These are phyloP conservation scores for Penicillium goetzii DNA, from an alignment of 495 filamentous ascomycete species.

Conservation along the genomic window DNA sequence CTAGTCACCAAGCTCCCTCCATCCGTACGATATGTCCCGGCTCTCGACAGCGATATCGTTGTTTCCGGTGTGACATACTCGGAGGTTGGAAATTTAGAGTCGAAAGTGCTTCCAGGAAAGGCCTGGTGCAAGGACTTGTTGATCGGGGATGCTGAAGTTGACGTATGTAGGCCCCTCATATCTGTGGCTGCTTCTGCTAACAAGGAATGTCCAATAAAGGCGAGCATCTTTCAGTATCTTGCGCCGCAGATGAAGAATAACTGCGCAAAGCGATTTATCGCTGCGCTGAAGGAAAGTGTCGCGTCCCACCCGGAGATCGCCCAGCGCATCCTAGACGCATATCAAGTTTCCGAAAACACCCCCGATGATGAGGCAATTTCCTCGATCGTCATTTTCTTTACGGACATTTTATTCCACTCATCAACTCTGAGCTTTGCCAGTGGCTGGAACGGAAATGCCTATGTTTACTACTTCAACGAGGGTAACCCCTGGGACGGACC, in stretches of 20 bases:
- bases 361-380: slow-evolving; percentile 38
- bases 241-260: slow-evolving; percentile 31
- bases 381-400: slow-evolving; percentile 41
- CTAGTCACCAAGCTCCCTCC: slow-evolving; percentile 38
- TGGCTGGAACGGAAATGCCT: slow-evolving; percentile 44
- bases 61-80: slow-evolving; percentile 30
- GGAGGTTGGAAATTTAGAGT: slow-evolving; percentile 21
- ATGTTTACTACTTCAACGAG: slow-evolving; percentile 55
- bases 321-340: slow-evolving; percentile 36
- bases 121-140: slow-evolving; percentile 45
- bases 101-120: slow-evolving; percentile 31
- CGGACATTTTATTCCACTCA: slow-evolving; percentile 45
- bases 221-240: slow-evolving; percentile 34
- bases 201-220: slow-evolving; percentile 13
- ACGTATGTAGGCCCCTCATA: slow-evolving; percentile 29
- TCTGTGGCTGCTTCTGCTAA: neutral
- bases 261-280: slow-evolving; percentile 37
- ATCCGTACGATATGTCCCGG: slow-evolving; percentile 24
- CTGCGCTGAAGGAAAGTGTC: slow-evolving; percentile 29
- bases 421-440: slow-evolving; percentile 38
- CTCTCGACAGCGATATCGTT: slow-evolving; percentile 45
- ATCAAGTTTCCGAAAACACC: slow-evolving; percentile 32
- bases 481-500: slow-evolving; percentile 53
- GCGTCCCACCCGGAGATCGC: slow-evolving; percentile 23
- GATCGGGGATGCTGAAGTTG: slow-evolving; percentile 46